Conservation (phyloP, 164 flowering plant species). For the Aristolochia contorta region DNA sequence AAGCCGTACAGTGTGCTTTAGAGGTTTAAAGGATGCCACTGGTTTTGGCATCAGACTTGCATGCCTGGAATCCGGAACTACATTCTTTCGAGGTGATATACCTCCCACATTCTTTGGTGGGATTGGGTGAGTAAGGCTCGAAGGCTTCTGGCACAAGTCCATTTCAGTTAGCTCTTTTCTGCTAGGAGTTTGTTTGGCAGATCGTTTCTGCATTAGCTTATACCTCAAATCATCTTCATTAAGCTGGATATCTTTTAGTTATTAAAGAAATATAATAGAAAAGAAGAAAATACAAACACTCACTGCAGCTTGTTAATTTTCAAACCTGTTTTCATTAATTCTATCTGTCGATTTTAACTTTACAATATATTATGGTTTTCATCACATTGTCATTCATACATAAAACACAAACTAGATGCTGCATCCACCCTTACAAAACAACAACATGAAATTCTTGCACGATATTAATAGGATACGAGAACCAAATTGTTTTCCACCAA, state of each 20-base stretch:
- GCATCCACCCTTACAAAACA: no score
- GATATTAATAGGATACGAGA: constrained; percentile 8
- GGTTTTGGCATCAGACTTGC: constrained; percentile 27
- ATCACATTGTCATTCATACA: no score
- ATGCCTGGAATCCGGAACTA: constrained; percentile 31
- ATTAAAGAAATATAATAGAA: no score
- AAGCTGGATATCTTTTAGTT: constrained; percentile 35
- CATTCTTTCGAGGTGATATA: constrained; percentile 38
- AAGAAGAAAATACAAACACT: no score
- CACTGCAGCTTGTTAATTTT: no score
- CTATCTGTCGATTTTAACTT: no score
- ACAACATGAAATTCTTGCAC: neutral
- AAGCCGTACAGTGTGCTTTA: constrained; percentile 32
- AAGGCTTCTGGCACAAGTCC: constrained; percentile 48
- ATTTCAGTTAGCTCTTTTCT: constrained; percentile 11
- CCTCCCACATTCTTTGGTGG: constrained; percentile 50
- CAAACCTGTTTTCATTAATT: no score
- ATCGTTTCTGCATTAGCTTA: constrained; percentile 57
- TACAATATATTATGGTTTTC: no score
- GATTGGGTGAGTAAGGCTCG: constrained; percentile 16
- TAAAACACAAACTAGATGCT: no score
- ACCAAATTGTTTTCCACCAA: constrained; percentile 27
- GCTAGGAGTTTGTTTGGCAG: constrained; percentile 16
- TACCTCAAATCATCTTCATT: constrained; percentile 54
- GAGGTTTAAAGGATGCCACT: constrained; percentile 23